Base-by-base conservation (phyloP, 345 rosid genomes). In the Lumnitzera littorea region DNA sequence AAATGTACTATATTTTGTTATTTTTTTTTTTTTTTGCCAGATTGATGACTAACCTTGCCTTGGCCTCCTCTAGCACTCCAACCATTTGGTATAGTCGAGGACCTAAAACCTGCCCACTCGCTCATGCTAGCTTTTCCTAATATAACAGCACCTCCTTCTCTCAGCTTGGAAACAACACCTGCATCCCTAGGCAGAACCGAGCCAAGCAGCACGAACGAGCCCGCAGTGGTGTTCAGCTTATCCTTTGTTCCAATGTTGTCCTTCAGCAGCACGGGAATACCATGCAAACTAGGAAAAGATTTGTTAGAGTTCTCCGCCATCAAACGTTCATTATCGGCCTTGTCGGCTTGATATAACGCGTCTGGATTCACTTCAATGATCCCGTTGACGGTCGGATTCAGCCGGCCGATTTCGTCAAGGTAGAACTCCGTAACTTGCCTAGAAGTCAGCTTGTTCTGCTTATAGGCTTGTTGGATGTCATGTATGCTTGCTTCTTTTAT, bases 51-150 rank as follows among this genome's bases (percentile, higher is more conserved):
- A 36, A 78, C 87, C 79, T 65, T 78, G 66, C 82, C 87, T 25
- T 73, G 84, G 14, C 91, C 86, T 12, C 72, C 68, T 62, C 85
- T 72, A 3, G 72, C 72, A 66, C 82, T 70, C 70, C 73, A 80
- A 27, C 82, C 88, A 55, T n/a, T 67, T 2, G 85, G 80, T 24
- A 36, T 36, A 3, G 0, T 5, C 41, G 15, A 1, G 1, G 74
- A 61, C 62, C 88, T 69, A 15, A 68, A 65, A 53, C 27, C 1
- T 24, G 85, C 73, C 91, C 88, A 82, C 68, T 80, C 85, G 15
- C 63, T 82, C 79, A 85, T 16, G 79, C 87, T 82, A 15, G 82
- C 75, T 73, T 84, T 84, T 15, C 83, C 85, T 29, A 82, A 54
- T 56, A 84, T 72, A 62, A 84, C 59, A 14, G 82, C 87, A 11